Conservation (phyloP, 768 basidiomycete genomes). For the Mycena albidolilacea region DNA sequence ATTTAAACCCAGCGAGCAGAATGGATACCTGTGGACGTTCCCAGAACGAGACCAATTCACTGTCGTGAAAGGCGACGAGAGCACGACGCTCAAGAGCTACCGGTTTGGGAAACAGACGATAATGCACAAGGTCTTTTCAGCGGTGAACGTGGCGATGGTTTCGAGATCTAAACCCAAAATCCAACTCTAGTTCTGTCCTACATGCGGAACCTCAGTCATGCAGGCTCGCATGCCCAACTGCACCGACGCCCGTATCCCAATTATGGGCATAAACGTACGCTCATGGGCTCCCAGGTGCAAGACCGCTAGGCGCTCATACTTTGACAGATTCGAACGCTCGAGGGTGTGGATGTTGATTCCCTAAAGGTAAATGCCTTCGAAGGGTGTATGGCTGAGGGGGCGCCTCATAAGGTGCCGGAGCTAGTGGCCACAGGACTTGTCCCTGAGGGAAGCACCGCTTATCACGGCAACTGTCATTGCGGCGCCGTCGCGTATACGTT, state of each 20-base stretch:
- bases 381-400: not conserved
- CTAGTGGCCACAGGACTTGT: slow-evolving; percentile 1
- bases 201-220: slow-evolving; percentile 28
- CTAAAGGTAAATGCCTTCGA: slow-evolving; percentile 1
- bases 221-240: slow-evolving; percentile 1
- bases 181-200: slow-evolving; percentile 27
- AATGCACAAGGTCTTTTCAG: slow-evolving; percentile 24
- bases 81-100: slow-evolving; percentile 24
- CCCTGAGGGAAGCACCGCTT: slow-evolving; percentile 9
- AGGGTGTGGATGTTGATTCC: slow-evolving; percentile 7
- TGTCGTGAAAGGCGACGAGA: slow-evolving; percentile 31
- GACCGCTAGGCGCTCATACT: not conserved
- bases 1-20: slow-evolving; percentile 8
- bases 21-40: slow-evolving; percentile 32
- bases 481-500: slow-evolving; percentile 21
- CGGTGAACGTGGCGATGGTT: too few relatives aligned
- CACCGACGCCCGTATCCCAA: not conserved
- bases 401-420: slow-evolving; percentile 19
- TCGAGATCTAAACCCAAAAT: too few relatives aligned
- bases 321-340: slow-evolving; percentile 23
- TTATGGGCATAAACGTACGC: slow-evolving; percentile 20
- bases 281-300: not conserved
- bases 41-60: slow-evolving; percentile 5
- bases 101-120: slow-evolving; percentile 25
- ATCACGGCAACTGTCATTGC: slow-evolving; percentile 33